These are phyloP conservation scores for Cladophialophora chaetospira DNA, from an alignment of 2,329 filamentous ascomycete genomes.

Conservation along the genomic window DNA sequence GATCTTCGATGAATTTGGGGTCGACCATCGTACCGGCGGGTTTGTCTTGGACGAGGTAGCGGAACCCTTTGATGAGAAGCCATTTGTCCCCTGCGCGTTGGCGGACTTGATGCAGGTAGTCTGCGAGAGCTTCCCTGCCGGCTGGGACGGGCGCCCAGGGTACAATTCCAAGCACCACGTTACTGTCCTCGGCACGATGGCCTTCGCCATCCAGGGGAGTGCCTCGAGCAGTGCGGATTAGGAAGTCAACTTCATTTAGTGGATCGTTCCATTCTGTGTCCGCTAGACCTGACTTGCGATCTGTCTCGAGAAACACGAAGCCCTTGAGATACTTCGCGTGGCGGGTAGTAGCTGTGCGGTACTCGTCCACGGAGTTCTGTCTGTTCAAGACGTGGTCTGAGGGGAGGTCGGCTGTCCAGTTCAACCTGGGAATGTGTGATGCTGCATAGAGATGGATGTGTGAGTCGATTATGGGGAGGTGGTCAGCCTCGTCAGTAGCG, in stretches of 20 bases:
- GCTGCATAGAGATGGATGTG: slow-evolving; percentile 87
- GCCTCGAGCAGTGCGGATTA: slow-evolving; percentile 67
- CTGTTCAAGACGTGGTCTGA: slow-evolving; percentile 61
- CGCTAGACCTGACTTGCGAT: slow-evolving; percentile 65
- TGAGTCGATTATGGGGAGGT: slow-evolving; percentile 69
- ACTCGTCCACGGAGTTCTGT: slow-evolving; percentile 67
- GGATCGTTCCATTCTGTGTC: slow-evolving; percentile 65
- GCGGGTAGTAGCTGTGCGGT: slow-evolving; percentile 49
- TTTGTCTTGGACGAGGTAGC: slow-evolving; percentile 82
- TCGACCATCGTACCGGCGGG: slow-evolving; percentile 65
- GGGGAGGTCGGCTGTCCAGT: slow-evolving; percentile 62
- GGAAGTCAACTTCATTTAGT: slow-evolving; percentile 70
- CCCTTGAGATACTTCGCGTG: slow-evolving; percentile 57
- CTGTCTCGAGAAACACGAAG: slow-evolving; percentile 82
- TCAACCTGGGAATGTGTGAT: slow-evolving; percentile 65
- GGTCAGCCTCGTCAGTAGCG: too few species aligned
- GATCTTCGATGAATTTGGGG: slow-evolving; percentile 63
- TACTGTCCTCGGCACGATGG: slow-evolving; percentile 54
- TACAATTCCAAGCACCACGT: slow-evolving; percentile 68
- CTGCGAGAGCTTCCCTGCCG: slow-evolving; percentile 59
- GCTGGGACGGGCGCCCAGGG: slow-evolving; percentile 84
- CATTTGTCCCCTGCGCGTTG: slow-evolving; percentile 59
- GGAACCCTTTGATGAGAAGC: slow-evolving; percentile 70
- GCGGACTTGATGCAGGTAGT: slow-evolving; percentile 66
- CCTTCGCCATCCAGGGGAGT: slow-evolving; percentile 60